Evolutionary conservation across 2,329 filamentous ascomycete species (phyloP), one percentile per base, ranked within the genome.

Genomic region (Didymella arachidicola): DNA sequence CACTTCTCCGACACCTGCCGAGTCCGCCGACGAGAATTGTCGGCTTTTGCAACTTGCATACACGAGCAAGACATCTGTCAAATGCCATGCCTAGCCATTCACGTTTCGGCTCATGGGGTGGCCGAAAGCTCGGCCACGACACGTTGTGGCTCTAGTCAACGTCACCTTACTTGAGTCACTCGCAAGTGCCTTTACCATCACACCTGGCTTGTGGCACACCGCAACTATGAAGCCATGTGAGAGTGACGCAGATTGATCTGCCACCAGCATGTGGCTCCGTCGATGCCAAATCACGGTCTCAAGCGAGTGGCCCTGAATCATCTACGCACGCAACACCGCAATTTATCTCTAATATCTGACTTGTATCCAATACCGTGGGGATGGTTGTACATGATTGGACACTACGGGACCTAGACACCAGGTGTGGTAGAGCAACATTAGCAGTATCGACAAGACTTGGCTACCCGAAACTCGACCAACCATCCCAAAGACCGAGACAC

Each of bases 341-440:
- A 38, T 45, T 12, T 38, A 18, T 25, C 46, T 56, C 42, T 41
- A 38, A 29, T 54, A 52, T 53, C 30, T 59, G 2, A 83, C 79
- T 48, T 96, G 92, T 74, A 91, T 87, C 18, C 91, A 96, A 72
- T 86, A 96, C 68, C 84, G 83, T 0, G 91, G 96, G 71, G 91
- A 90, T 0, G 96, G 96, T 84, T 96, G 46, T 18, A 55, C 47
- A 48, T 27, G 32, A 19, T 59, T n/a, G 41, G 19, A 54, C 55
- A 42, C 51, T 44, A 52, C 18, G 46, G 57, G 47, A 44, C 47
- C 41, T 34, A 44, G 32, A 43, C 34, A 96, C 75, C 89, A 90
- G 27, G 93, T 96, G 61, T 96, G 92, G 81, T 95, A 96, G 79
- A 90, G 95, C 72, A 92, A 96, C 73, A 80, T 97, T 11, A 84